Conservation (phyloP, 2,329 filamentous ascomycete species). For the Botryotinia convoluta region DNA sequence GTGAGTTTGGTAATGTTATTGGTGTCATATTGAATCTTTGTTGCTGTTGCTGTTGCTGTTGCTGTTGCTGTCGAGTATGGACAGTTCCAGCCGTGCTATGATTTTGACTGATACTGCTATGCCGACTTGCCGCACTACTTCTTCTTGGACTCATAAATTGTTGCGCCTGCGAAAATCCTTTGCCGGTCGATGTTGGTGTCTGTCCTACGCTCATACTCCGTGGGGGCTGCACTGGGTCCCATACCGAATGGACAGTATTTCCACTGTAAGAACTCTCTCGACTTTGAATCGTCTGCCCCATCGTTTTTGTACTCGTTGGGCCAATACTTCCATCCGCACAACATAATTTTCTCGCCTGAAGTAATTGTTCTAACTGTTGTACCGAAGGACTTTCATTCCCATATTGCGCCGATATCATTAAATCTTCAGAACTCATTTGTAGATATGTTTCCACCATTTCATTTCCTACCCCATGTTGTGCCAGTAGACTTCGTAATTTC, state of each 20-base stretch:
- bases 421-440: slow-evolving; percentile 21
- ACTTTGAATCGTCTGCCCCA: slow-evolving; percentile 21
- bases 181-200: slow-evolving; percentile 21
- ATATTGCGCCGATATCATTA: slow-evolving; percentile 23
- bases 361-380: slow-evolving; percentile 33
- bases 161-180: slow-evolving; percentile 22
- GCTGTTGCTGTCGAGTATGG: slow-evolving; percentile 22
- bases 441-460: slow-evolving; percentile 46
- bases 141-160: slow-evolving; percentile 32
- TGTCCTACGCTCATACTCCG: slow-evolving; percentile 22
- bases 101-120: slow-evolving; percentile 25
- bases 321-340: slow-evolving; percentile 25
- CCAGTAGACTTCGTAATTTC: slow-evolving; percentile 58
- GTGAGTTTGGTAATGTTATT: slow-evolving; percentile 2
- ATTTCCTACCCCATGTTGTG: slow-evolving; percentile 55
- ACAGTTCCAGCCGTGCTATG: slow-evolving; percentile 19
- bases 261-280: slow-evolving; percentile 31
- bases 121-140: slow-evolving; percentile 26
- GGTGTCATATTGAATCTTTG: slow-evolving; percentile 12
- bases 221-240: slow-evolving; percentile 28
- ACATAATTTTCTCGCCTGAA: slow-evolving; percentile 30
- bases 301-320: not conserved
- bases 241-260: slow-evolving; percentile 30
- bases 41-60: slow-evolving; percentile 22
- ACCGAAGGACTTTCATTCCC: slow-evolving; percentile 26